Evolutionary conservation across 202 grass and related monocot species (phyloP), one percentile per base, ranked within the genome.

Genomic region (Panicum hallii): DNA sequence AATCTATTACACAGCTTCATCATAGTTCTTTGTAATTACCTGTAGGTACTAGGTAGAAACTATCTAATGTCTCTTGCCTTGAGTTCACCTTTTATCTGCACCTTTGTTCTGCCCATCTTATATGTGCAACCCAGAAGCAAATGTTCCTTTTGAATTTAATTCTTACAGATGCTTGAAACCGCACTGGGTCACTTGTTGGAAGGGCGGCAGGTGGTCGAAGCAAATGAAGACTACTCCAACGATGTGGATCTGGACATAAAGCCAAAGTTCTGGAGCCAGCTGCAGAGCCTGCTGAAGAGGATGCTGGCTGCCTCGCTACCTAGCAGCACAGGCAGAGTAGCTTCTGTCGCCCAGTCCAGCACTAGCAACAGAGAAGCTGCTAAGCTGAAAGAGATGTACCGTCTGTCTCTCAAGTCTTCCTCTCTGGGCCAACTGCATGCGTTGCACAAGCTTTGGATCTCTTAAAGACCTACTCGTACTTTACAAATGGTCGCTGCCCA

Each of bases 311-410:
- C 80, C 60, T 83, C 86, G 1, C 86, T 88, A 7, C 90, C 83
- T 2, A 81, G 57, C 44, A 82, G 43, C 71, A 17, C 87, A 58
- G 81, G 70, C 19, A 89, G 82, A 85, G 75, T 77, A 44, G 84
- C 81, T 86, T 78, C 84, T 43, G 82, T 66, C 28, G 64, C 79
- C 56, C 89, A 87, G 64, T 66, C 84, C 47, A 75, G 58, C 23
- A 67, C 70, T 16, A 82, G 81, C 88, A 82, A 45, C 72, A 90
- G 78, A 66, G 91, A 98, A 50, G 32, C 81, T 5, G 23, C 67
- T 23, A 99, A 92, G 71, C 88, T 96, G 48, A 92, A 85, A 75
- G 93, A 96, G 79, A 96, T 94, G 93, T 94, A 96, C 36, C 88
- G 91, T 16, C 62, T 99, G 20, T 86, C 91, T 9, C 83, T 99